phyloP scores from a whole-genome alignment of 2,329 filamentous ascomycete species.

The Tricladium varicosporioides region DNA sequence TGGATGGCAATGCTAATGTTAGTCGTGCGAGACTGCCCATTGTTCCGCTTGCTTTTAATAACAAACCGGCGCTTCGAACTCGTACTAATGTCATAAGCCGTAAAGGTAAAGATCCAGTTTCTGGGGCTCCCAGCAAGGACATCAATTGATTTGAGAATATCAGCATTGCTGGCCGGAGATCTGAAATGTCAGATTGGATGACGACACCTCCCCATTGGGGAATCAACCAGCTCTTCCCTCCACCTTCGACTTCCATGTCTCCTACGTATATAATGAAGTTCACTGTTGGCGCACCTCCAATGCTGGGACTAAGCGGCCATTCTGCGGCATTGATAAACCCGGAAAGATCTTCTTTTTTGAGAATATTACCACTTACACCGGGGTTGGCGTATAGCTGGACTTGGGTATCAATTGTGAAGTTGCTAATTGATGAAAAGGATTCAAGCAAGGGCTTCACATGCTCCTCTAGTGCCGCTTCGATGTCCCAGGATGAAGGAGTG shows the following conservation, averaged over 20 bases:
- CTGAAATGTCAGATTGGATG: constrained; percentile 56
- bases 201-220: constrained; percentile 89
- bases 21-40: constrained; percentile 89
- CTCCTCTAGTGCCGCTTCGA: constrained; percentile 74
- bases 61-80: constrained; percentile 79
- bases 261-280: constrained; percentile 93
- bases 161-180: constrained; percentile 76
- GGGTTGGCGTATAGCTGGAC: constrained; percentile 87
- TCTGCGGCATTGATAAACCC: constrained; percentile 97
- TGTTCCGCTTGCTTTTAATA: constrained; percentile 88
- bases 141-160: constrained; percentile 90
- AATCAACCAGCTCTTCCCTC: constrained; percentile 75
- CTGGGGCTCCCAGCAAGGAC: constrained; percentile 80
- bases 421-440: constrained; percentile 78
- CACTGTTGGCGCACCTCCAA: constrained; percentile 87
- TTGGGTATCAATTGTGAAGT: constrained; percentile 95
- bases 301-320: constrained; percentile 93
- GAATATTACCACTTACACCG: constrained; percentile 56
- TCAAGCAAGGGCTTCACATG: constrained; percentile 81
- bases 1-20: constrained; percentile 78
- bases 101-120: constrained; percentile 78
- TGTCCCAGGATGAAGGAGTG: constrained; percentile 83
- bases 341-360: constrained; percentile 83
- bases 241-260: constrained; percentile 47
- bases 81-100: constrained; percentile 81